A percentile compares a stretch with the other conserved stretches of the same genome.
These are phyloP conservation scores for Termitomyces sp. DNA, from an alignment of 768 basidiomycete species.

Conservation along the genomic window DNA sequence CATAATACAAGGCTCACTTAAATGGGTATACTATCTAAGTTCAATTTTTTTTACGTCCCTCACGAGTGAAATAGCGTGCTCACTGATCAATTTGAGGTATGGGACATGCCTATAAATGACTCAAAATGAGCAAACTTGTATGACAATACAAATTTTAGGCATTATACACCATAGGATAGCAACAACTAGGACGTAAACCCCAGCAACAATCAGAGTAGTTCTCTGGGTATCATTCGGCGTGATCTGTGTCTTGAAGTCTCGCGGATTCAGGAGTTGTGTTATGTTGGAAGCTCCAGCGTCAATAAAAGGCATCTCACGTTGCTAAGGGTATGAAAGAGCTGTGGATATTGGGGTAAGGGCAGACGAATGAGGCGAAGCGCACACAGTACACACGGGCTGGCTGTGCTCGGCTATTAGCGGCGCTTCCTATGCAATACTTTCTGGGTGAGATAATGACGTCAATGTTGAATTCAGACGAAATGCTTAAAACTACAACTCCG, in stretches of 20 bases:
- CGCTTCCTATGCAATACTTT: not conserved
- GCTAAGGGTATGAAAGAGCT: not conserved
- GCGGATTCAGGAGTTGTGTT: slow-evolving; percentile 20
- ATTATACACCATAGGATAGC: slow-evolving; percentile 68
- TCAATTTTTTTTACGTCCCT: not conserved
- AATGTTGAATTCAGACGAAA: too few species aligned
- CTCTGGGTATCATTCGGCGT: slow-evolving; percentile 69
- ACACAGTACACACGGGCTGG: not conserved
- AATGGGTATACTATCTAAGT: slow-evolving; percentile 71
- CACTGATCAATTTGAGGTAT: slow-evolving; percentile 29
- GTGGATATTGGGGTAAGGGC: not conserved
- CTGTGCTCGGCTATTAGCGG: slow-evolving; percentile 1
- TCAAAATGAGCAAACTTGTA: not conserved
- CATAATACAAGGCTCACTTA: slow-evolving; percentile 53
- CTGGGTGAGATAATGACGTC: too few species aligned
- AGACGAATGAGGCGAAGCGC: not conserved
- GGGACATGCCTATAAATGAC: not conserved
- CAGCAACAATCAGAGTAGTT: slow-evolving; percentile 76
- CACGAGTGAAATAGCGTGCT: slow-evolving; percentile 19
- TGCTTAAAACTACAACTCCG: too few species aligned
- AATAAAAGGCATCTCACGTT: slow-evolving; percentile 8
- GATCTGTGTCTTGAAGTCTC: slow-evolving; percentile 38
- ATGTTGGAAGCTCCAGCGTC: not conserved
- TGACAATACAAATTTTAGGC: not conserved
- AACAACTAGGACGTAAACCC: slow-evolving; percentile 66